Evolutionary conservation across 1,284 basidiomycete species (phyloP), one percentile per base, ranked within the genome.

Genomic region (Tylopilus orsonianus): DNA sequence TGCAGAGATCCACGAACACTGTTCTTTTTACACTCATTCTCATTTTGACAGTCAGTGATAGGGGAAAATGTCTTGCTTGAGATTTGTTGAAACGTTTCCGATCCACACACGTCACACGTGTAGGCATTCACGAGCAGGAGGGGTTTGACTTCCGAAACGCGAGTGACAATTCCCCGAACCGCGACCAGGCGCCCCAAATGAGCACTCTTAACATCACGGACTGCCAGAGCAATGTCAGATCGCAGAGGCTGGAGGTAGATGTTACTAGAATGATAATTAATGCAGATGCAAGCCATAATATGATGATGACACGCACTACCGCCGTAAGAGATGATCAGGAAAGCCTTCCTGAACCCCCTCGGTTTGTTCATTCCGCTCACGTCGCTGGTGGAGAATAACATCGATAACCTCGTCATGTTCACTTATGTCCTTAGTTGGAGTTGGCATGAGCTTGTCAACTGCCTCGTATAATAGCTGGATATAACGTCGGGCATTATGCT

Each of bases 21-120:
- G 65, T 98, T 96, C 67, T 86, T 90, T 68, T 81, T 77, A 70
- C 96, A 98, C 56, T 87, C 83, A 27, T 78, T 77, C 53, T 83
- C 77, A 55, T 90, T 92, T 53, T 91, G 85, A 68, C 97, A 99
- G 59, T 93, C 88, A 10, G 79, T 71, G 40, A 98, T 83, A 0
- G 97, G 97, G 1, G 87, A 84, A 68, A 97, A 97, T 24, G 91
- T 85, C 65, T 95, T 93, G 61, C 86, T 86, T n/a, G 87, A 87
- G 50, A 99, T 93, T 62, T 99, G 94, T 69, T 99, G 94, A 77
- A 99, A 99, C 30, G 96, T 96, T 69, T 99, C 97, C 42, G 92
- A 92, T 40, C 97, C 97, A 66, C 97, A 99, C 44, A 92, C 86
- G 67, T 99, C 97, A 73, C 97, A 99, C 0, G 97, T 97, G 70